Evolutionary conservation across 805 yeast species (phyloP), one percentile per base, ranked within the genome.

Genomic region (Pichia heedii): DNA sequence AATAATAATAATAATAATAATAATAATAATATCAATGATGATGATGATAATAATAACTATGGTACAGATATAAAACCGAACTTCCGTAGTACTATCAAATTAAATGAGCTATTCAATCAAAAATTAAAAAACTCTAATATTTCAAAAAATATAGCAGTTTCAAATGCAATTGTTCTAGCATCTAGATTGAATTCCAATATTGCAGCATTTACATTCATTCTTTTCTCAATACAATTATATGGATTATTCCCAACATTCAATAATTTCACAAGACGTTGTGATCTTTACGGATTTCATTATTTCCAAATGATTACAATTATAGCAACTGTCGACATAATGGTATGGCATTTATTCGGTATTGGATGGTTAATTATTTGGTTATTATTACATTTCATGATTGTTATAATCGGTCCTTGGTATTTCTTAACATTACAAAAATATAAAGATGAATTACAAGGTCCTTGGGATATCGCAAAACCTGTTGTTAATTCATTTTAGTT

Each of bases 391-490:
- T 51, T 69, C 0, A 55, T 67, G 34, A 72, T 84, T 1, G 60
- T 70, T 3, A 61, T 82, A 9, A 65, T 76, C 2, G 71, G 85
- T 20, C 96, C 96, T 2, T 69, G 71, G 40, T 81, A 85, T 63
- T 81, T 85, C 53, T 62, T 85, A 39, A 71, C 70, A 26, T 64
- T 87, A 33, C 96, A 86, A 56, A 74, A 76, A 59, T 85, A 85
- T 58, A 86, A 86, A 60, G 84, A 79, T 57, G 95, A 85, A 59
- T 66, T 86, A 41, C 89, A 84, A 59, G 96, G 96, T 0, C 96
- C 96, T 1, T 86, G 96, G 96, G 96, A 86, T 58, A 77, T 83
- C 1, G 95, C 95, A 6, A 78, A 74, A 55, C 95, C 95, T 1
- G 67, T 76, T 9, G 64, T 79, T 22, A 68, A 72, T 61, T 51